Evolutionary conservation across 768 basidiomycete genomes (phyloP).

Genomic region (Boletus edulis): DNA sequence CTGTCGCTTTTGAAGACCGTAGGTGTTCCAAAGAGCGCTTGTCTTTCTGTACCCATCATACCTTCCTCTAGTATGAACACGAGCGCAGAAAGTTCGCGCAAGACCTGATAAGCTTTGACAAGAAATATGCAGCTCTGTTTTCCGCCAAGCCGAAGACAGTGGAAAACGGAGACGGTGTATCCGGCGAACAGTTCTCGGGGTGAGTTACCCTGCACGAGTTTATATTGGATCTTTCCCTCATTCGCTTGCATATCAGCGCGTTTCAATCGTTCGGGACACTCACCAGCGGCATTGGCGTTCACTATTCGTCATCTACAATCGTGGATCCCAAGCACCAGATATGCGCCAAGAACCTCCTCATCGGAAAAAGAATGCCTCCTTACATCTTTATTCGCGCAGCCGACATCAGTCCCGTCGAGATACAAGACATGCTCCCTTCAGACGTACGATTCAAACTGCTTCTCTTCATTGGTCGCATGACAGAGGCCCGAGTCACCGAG

Average conservation of each 20-base stretch:
- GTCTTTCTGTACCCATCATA: neutral
- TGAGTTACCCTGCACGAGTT: neutral
- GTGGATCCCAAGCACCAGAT: neutral
- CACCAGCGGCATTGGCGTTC: neutral
- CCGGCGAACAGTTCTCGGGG: neutral
- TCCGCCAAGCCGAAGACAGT: neutral
- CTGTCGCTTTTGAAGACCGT: neutral
- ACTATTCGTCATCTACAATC: neutral
- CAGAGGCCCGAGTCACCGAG: neutral
- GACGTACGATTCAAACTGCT: neutral
- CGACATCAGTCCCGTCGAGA: neutral
- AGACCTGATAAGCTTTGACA: neutral
- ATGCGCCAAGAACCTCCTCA: neutral
- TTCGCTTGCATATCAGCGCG: neutral
- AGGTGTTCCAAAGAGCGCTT: neutral
- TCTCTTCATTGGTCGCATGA: neutral
- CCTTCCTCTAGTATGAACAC: neutral
- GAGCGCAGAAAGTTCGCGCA: neutral
- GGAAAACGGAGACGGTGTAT: neutral
- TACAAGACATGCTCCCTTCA: neutral
- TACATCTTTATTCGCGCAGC: neutral
- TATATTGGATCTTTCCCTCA: neutral
- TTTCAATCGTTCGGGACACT: neutral
- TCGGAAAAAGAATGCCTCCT: neutral
- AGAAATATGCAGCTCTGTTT: neutral